Evolutionary conservation across 306 rosid genomes (phyloP), one percentile per base, ranked within the genome.

Genomic region (Cicer yamashitae): DNA sequence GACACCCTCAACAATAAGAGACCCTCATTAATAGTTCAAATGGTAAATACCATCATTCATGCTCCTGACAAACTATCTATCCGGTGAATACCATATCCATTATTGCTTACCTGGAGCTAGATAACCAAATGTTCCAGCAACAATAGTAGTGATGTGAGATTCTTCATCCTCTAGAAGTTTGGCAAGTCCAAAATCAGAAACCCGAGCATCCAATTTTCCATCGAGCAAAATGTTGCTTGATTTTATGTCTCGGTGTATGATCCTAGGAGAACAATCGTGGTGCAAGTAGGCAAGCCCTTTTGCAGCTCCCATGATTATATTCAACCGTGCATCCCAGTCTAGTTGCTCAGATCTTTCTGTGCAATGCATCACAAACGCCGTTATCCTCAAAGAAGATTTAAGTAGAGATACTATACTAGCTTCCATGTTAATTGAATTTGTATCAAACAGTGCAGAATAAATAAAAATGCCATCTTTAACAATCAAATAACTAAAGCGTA

Each of bases 91-190:
- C 37, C 67, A 74, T 39, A 69, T 37, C 41, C 48, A 47, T 50
- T 66, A 83, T 61, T 68, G 71, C 83, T 69, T 87, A 96, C 99
- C 98, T 57, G 99, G 99, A 70, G 99, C 99, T 40, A 96, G 90
- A 87, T 96, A 96, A 81, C 99, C 99, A 83, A 96, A 92, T 56
- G 99, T 92, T 87, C 99, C 99, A 38, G 98, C 99, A 83, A 96
- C 99, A 75, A 90, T 96, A 11, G 99, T 96, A 5, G 98, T 92
- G 67, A 90, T 96, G 79, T 96, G 99, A 60, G 99, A 85, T 86
- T 96, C 97, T 86, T 96, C 97, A 67, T 96, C 99, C 83, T 88
- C 98, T 78, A 96, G 82, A 34, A 96, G 93, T 79, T 96, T 96
- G 40, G 99, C 99, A 30, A 96, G 98, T 81, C 99, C 99, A 85